Percentiles rank a stretch among this genome's conserved stretches.
These are phyloP conservation scores for Aplosporella prunicola DNA, from an alignment of 2,329 filamentous ascomycete genomes.

Conservation along the genomic window DNA sequence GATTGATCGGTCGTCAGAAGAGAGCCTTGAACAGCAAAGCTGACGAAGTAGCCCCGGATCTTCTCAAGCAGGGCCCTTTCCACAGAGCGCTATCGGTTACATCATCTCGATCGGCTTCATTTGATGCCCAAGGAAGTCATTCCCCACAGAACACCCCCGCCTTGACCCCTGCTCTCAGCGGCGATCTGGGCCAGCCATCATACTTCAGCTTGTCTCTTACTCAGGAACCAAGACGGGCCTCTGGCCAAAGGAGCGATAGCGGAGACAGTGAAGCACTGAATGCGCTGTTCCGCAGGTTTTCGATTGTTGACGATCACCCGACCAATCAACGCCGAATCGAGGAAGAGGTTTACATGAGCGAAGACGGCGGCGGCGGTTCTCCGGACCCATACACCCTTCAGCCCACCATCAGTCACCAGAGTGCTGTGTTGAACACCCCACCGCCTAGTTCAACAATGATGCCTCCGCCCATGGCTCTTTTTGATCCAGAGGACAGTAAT, in stretches of 20 bases:
- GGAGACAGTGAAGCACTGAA: conserved; percentile 78
- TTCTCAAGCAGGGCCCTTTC: conserved; percentile 88
- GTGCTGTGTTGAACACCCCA: conserved; percentile 44
- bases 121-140: conserved; percentile 66
- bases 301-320: conserved; percentile 46
- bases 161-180: conserved; percentile 67
- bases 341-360: conserved; percentile 58
- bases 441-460: conserved; percentile 66
- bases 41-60: conserved; percentile 78
- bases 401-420: conserved; percentile 43
- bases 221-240: conserved; percentile 59
- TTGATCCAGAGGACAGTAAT: conserved; percentile 88
- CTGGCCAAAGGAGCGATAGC: conserved; percentile 83
- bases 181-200: conserved; percentile 69
- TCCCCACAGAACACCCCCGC: conserved; percentile 80
- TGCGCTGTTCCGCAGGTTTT: conserved; percentile 69
- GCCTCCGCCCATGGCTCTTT: conserved; percentile 84
- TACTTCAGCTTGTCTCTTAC: conserved; percentile 74
- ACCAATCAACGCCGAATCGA: conserved; percentile 48
- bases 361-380: conserved; percentile 57
- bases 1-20: conserved; percentile 91
- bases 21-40: conserved; percentile 70
- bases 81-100: conserved; percentile 73
- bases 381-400: conserved; percentile 67
- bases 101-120: conserved; percentile 86